Evolutionary conservation across 2,329 filamentous ascomycete species (phyloP), one percentile per base, ranked within the genome.

Genomic region (Apiospora phragmitis): DNA sequence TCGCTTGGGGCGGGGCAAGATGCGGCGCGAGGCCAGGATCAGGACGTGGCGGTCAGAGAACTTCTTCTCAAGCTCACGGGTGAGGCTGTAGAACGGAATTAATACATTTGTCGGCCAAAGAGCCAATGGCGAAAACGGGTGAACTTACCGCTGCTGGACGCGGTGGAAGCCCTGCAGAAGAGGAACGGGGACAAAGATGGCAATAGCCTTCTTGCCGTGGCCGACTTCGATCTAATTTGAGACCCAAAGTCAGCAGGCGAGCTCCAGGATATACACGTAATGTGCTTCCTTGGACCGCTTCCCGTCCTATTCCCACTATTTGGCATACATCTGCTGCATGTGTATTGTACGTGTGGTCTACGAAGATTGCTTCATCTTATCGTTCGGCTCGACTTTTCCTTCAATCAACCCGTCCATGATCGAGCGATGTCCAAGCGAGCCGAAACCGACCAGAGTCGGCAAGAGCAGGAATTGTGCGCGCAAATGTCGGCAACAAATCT

Each of bases 31-130:
- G 80, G 96, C 96, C 81, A 99, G 93, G 91, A 99, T 94, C 85
- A 99, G 90, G 85, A 99, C 96, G 87, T 99, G 96, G 87, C 96
- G 96, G 91, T 99, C 96, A 77, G 96, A 98, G 94, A 99, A 99
- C 90, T 99, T 99, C 94, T 99, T 99, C 93, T 99, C 96, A 84
- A 99, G 95, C 91, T 99, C 96, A 88, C 96, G 96, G 87, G 96
- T 99, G 84, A 99, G 92, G 84, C 95, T 98, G 74, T 55, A 66
- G 18, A 59, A 3, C 9, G 3, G 4, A 59, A 38, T 62, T 38
- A 62, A 32, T 14, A 62, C 55, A 62, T 3, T 3, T n/a, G 55
- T 9, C 21, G 29, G 35, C 29, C 32, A n/a, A 12, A 6, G 32
- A 35, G 55, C 55, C 55, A 14, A 38, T 24, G 21, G 55, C 18